A percentile compares a stretch with the other conserved stretches of the same genome.
phyloP scores from a whole-genome alignment of 2,329 filamentous ascomycete genomes.

The Xylariaceae sp. region DNA sequence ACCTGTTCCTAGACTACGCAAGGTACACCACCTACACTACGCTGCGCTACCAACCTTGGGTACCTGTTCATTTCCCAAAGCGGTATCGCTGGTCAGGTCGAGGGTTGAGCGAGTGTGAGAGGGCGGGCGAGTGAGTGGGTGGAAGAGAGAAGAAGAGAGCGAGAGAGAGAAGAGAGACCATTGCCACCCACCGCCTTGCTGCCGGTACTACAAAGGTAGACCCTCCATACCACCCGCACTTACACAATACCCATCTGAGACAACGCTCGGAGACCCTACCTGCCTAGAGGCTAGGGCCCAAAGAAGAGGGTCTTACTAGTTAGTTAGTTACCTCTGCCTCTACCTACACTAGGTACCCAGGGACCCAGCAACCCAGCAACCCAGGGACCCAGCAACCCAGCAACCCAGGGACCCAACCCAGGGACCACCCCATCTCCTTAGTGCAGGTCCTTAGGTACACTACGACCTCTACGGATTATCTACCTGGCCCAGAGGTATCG shows the following conservation, averaged over 20 bases:
- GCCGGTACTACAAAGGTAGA: not conserved
- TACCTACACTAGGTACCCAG: no score
- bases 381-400: no score
- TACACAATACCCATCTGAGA: not conserved
- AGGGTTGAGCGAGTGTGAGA: not conserved
- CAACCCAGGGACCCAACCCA: no score
- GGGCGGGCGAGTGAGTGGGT: no score
- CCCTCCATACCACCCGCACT: not conserved
- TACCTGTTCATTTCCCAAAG: not conserved
- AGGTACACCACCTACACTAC: not conserved
- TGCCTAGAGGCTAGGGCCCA: not conserved
- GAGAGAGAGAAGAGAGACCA: not conserved
- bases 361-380: no score
- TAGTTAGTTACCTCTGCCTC: not conserved
- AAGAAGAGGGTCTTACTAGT: not conserved
- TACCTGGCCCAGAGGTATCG: not conserved
- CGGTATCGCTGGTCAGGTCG: not conserved
- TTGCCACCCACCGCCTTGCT: not conserved
- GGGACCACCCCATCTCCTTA: no score
- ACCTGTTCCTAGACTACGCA: not conserved
- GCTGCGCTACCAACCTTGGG: not conserved
- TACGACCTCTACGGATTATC: no score
- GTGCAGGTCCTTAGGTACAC: no score
- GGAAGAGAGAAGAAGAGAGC: no score
- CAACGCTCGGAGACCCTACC: not conserved